Evolutionary conservation across 345 rosid species (phyloP).

Genomic region (Raphanus raphanistrum): DNA sequence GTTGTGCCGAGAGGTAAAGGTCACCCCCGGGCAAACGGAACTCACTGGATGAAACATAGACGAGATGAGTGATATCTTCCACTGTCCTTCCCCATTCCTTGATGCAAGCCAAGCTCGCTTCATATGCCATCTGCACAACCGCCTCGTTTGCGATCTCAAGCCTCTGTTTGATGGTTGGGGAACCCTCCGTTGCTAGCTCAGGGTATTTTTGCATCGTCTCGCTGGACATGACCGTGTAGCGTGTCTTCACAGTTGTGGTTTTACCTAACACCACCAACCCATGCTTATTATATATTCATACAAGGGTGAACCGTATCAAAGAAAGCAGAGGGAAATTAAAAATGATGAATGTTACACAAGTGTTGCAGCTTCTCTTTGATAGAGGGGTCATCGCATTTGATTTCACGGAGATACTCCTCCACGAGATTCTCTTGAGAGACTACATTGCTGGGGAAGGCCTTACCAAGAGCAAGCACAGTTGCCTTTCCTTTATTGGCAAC

Average conservation of each 20-base stretch:
- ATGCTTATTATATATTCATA: not conserved
- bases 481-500: constrained; percentile 73
- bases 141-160: constrained; percentile 91
- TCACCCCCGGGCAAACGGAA: constrained; percentile 90
- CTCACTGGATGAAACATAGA: constrained; percentile 93
- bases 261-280: constrained; percentile 53
- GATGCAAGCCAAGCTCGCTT: constrained; percentile 80
- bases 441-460: constrained; percentile 82
- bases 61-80: constrained; percentile 76
- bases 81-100: constrained; percentile 76
- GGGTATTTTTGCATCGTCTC: constrained; percentile 81
- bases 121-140: constrained; percentile 75
- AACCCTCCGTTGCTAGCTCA: constrained; percentile 76
- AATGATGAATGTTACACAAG: constrained; percentile 55
- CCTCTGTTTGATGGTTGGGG: constrained; percentile 77
- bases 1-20: constrained; percentile 67
- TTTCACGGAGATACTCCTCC: constrained; percentile 81
- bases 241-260: constrained; percentile 86
- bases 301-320: not conserved
- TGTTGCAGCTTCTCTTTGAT: constrained; percentile 77
- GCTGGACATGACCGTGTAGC: constrained; percentile 91
- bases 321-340: not conserved
- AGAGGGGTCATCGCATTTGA: constrained; percentile 66
- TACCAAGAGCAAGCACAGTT: constrained; percentile 80
- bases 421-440: constrained; percentile 79